Base-by-base conservation (phyloP, 352 stramenopile species). In the Pythium aquatile region DNA sequence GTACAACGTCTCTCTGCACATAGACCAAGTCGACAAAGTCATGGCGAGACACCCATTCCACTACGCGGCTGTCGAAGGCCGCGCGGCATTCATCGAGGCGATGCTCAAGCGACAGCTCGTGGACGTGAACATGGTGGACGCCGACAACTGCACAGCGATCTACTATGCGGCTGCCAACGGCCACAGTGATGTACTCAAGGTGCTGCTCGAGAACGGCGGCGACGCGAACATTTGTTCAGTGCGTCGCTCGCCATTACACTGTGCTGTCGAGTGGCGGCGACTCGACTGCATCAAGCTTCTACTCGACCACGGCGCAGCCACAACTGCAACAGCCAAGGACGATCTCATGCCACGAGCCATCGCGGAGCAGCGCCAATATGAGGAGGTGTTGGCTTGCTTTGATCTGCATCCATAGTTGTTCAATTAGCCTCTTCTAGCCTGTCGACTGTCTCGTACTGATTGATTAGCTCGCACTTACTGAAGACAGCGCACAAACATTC, bases 31-130 rank as follows among this genome's bases (percentile, higher is more conserved):
- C 4, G 85, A 93, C 61, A 87, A 85, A 32, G 83, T 93, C 26
- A 89, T 90, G 76, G 83, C 82, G n/a, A 73, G 85, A 28, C 82
- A 91, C 56, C 81, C 85, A 40, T 91, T 93, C 72, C 85, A 93
- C 59, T 93, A 91, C 61, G 85, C 85, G 0, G 81, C 83, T 0
- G 81, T 93, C 8, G 85, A 93, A 53, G 85, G 85, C 51, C 79
- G 87, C 32, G 44, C 73, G 1, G 66, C 63, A 44, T 91, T 93
- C 47, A 65, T 90, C 24, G 57, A 70, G 42, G 72, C 78, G 39
- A 68, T 93, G 65, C 67, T 93, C 39, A 61, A 69, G 9, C 73
- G 70, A 16, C 37, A 77, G 16, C 82, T 93, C 37, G 83, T 90
- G 47, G 73, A 91, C 42, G 77, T 89, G 17, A 83, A 91, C 61